Base-by-base conservation (phyloP, 148 eudicot species). In the Fagopyrum tataricum region DNA sequence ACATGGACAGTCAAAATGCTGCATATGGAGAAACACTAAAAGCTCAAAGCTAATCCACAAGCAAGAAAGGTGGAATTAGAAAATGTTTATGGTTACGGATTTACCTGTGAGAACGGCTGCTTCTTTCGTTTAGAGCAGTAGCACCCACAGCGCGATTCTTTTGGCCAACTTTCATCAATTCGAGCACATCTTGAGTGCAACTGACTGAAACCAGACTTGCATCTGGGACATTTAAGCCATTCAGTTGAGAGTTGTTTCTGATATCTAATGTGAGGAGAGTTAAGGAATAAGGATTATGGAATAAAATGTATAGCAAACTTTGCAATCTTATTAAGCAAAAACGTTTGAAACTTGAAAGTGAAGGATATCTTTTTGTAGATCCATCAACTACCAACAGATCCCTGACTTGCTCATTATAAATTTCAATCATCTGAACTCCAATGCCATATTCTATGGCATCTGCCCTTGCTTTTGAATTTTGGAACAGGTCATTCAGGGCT, bases 91-190 rank as follows among this genome's bases (percentile, higher is more conserved):
- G 51, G 10, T 70, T 11, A 68, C 17, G 39, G 59, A 15, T 20
- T 11, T 78, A 92, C 99, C 99, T 88, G 78, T 96, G 99, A 70
- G 99, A 96, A 41, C 99, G 86, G 77, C 99, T 96, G 70, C 99
- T 96, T 39, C 99, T 86, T 77, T 88, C 97, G 62, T 96, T 96
- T 76, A 96, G 76, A 71, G 97, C 99, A 71, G 99, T 96, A 14
- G 99, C 97, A 77, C 99, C 97, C 67, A 96, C 99, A 71, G 96
- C 96, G 37, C 99, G 97, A 72, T 92, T 96, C 79, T 78, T 92
- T 40, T 83, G 86, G 61, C 99, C 99, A 66, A 84, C 80, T 81
- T 68, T 85, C 99, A 96, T 96, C 84, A 96, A 78, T 44, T 92
- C 94, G 44, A 92, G 92, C 71, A 92, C 99, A 71, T 92, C 92